Evolutionary conservation across 2,329 filamentous ascomycete genomes (phyloP), one percentile per base, ranked within the genome.

Genomic region (Fusarium abutilonis): DNA sequence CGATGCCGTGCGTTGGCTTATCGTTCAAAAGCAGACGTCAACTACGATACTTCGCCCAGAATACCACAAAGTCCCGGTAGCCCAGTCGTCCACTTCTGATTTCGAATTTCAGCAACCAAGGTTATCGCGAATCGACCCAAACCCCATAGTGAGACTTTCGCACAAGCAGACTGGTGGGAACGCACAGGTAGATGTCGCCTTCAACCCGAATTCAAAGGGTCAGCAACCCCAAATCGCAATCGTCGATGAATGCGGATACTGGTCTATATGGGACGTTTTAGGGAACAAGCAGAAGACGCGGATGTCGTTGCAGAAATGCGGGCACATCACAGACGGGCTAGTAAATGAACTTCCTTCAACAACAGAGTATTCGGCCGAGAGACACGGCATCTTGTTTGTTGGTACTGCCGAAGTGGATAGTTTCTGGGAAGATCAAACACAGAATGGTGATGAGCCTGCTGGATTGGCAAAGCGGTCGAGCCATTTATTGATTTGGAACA

Each of bases 221-320:
- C 63, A 84, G 76, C 72, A 84, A 80, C 82, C 85, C 2, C 87
- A 90, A 66, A 75, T 93, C 48, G 87, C 82, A 14, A 78, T 92
- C 23, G 78, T 93, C 15, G 88, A 93, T 67, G 79, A 85, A 47
- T 76, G 76, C 31, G 89, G 89, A 2, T 79, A 78, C 54, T 93
- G 90, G 90, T 86, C 79, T 39, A 73, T 92, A 4, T 92, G 88
- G 86, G 81, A 89, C 58, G 76, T 89, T 21, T 64, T 67, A 11
- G 78, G 76, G 50, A 78, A 70, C 60, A 69, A 73, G 19, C 73
- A 75, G 17, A 76, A 71, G 73, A 68, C 9, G 64, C 76, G 29
- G 76, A 70, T 75, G 15, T 72, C 71, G 8, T 69, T 77, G 31
- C 69, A 52, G 15, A 73, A 74, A 46, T 77, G 76, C 48, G 84